Evolutionary conservation across 257 asterid genomes (phyloP).

Genomic region (Solanum chaucha): DNA sequence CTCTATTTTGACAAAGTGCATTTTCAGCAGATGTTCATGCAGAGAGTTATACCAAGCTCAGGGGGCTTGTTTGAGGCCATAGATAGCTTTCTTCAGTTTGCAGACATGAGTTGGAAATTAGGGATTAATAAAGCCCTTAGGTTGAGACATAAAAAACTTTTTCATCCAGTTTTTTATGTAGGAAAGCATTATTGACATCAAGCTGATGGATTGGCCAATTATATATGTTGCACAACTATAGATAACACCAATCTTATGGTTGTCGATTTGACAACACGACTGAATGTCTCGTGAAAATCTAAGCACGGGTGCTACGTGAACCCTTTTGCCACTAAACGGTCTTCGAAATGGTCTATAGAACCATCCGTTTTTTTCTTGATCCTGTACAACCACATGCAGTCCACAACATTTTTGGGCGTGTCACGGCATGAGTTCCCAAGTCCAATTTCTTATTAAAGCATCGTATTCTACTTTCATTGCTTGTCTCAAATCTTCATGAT

Average conservation of each 20-base stretch:
- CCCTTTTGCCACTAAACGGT: not conserved
- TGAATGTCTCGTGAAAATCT: not conserved
- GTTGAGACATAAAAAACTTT: not conserved
- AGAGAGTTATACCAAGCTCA: not conserved
- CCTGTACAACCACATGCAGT: not conserved
- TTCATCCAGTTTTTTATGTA: not conserved
- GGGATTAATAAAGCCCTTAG: not conserved
- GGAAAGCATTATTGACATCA: too few species aligned
- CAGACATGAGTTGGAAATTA: not conserved
- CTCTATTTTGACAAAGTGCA: not conserved
- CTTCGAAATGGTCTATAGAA: too few species aligned
- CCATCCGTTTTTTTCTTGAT: not conserved
- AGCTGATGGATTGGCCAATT: too few species aligned
- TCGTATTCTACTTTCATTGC: not conserved
- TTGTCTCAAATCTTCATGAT: not conserved
- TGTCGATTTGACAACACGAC: not conserved
- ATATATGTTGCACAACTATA: not conserved
- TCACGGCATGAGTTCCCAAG: not conserved
- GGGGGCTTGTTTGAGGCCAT: not conserved
- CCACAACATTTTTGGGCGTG: not conserved
- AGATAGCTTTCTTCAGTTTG: not conserved
- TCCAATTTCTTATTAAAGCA: not conserved
- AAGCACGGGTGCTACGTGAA: not conserved
- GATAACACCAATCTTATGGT: not conserved
- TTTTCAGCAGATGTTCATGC: not conserved